These are phyloP conservation scores for Takashimella koratensis DNA, from an alignment of 1,284 basidiomycete species.

Conservation along the genomic window DNA sequence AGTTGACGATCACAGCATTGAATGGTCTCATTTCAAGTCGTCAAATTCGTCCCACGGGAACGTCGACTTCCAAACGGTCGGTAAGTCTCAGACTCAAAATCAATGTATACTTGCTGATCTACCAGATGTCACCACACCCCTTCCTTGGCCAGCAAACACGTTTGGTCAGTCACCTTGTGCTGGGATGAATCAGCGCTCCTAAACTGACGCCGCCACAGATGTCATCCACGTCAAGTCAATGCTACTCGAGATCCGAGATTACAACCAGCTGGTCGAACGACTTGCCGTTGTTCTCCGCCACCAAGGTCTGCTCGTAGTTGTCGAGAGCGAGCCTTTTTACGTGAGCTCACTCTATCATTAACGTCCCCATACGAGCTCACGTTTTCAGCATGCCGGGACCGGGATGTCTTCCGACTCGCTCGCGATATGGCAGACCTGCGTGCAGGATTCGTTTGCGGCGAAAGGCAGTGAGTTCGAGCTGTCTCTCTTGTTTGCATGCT, in stretches of 20 bases:
- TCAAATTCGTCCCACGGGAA: slow-evolving; percentile 28
- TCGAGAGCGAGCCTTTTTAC: slow-evolving; percentile 36
- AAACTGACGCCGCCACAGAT: slow-evolving; percentile 22
- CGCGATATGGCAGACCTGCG: slow-evolving; percentile 24
- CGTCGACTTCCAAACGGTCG: slow-evolving; percentile 35
- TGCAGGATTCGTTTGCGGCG: slow-evolving; percentile 22
- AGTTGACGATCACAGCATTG: slow-evolving; percentile 18
- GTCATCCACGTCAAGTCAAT: slow-evolving; percentile 44
- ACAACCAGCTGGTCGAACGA: slow-evolving; percentile 30
- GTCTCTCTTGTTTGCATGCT: too few relatives aligned
- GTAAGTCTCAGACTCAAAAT: too few relatives aligned
- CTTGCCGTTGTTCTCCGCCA: slow-evolving; percentile 35
- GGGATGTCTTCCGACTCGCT: slow-evolving; percentile 5
- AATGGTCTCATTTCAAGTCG: slow-evolving; percentile 26
- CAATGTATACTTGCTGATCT: neutral
- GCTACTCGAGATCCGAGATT: slow-evolving; percentile 32
- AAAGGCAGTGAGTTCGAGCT: slow-evolving; percentile 18
- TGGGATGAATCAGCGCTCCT: too few relatives aligned
- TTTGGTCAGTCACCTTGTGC: slow-evolving; percentile 31
- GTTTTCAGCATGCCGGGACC: slow-evolving; percentile 9
- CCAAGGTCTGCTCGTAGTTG: slow-evolving; percentile 39
- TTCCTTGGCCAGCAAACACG: slow-evolving; percentile 24
- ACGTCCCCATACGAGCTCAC: too few relatives aligned
- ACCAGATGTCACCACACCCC: slow-evolving; percentile 25
- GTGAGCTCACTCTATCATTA: too few relatives aligned